These are phyloP conservation scores for Climacium dendroides DNA, from an alignment of 225 moss, liverwort and hornwort species.

Conservation along the genomic window DNA sequence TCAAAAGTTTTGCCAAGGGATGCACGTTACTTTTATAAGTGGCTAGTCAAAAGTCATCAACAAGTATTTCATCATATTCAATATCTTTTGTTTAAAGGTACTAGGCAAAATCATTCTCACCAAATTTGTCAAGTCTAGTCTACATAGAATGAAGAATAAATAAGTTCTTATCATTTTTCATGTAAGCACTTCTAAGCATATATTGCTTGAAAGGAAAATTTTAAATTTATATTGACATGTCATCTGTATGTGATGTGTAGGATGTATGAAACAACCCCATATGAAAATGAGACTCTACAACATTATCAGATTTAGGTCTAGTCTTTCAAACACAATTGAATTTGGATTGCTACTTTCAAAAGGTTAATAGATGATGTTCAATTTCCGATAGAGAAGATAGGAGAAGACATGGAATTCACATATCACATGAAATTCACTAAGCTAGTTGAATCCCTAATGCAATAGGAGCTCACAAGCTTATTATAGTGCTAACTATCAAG, in stretches of 20 bases:
- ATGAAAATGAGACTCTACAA: not conserved
- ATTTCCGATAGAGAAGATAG: not conserved
- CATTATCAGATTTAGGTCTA: rapidly evolving
- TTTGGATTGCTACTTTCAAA: not conserved
- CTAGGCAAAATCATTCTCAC: not conserved
- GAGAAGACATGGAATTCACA: rapidly evolving
- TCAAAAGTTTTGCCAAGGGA: not conserved
- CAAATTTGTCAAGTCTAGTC: too few relatives aligned
- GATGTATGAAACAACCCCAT: not conserved
- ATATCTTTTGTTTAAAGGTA: not conserved
- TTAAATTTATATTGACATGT: not conserved
- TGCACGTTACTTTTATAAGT: not conserved
- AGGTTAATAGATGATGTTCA: not conserved
- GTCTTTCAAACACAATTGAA: not conserved
- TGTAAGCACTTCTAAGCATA: too few relatives aligned
- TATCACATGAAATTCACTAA: not conserved
- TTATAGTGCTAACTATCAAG: too few relatives aligned
- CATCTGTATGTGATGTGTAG: rapidly evolving
- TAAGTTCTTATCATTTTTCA: not conserved
- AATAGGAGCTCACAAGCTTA: rapidly evolving
- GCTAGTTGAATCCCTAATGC: not conserved
- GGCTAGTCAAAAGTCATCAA: not conserved
- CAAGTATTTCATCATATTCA: not conserved
- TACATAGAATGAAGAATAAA: not conserved
- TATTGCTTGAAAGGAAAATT: not conserved